These are phyloP conservation scores for Thermomucor indicae-seudaticae DNA, from an alignment of 371 early-diverging fungal genomes.

Conservation along the genomic window DNA sequence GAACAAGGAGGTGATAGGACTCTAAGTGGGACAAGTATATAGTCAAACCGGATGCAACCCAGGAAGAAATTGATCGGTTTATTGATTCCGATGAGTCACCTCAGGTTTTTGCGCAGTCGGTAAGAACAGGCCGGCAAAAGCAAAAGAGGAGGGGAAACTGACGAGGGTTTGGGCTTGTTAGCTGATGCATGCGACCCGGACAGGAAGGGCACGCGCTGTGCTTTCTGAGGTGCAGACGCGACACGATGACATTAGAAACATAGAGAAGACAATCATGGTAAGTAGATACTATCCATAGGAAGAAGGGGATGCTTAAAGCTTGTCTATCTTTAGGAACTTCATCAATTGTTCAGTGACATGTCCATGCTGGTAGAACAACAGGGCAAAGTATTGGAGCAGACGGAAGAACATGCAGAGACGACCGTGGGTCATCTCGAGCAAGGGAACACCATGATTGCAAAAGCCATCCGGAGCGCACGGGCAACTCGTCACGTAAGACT, in stretches of 20 bases:
- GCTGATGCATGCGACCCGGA: constrained; percentile 65
- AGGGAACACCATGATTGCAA: constrained; percentile 61
- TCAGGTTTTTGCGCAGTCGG: constrained; percentile 77
- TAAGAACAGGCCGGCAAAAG: constrained; percentile 19
- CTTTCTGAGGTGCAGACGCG: constrained; percentile 70
- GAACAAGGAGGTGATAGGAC: background rate
- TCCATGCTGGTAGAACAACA: constrained; percentile 75
- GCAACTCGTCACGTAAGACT: constrained; percentile 59
- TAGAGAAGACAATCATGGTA: constrained; percentile 72
- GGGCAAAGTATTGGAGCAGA: constrained; percentile 63
- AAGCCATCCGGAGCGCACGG: constrained; percentile 62
- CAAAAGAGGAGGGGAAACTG: background rate
- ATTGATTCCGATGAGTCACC: constrained; percentile 65
- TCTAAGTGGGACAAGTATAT: background rate
- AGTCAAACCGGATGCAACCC: constrained; percentile 78
- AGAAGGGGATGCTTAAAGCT: background rate
- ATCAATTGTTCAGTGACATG: constrained; percentile 58
- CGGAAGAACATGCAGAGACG: constrained; percentile 58
- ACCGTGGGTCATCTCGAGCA: constrained; percentile 59
- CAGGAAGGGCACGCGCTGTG: constrained; percentile 68
- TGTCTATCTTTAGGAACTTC: constrained; percentile 9
- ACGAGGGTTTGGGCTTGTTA: too few relatives aligned
- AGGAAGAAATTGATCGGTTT: constrained; percentile 69
- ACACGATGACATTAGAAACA: constrained; percentile 75
- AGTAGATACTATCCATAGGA: background rate